These are phyloP conservation scores for Trifolium repens DNA, from an alignment of 306 rosid species.

Conservation along the genomic window DNA sequence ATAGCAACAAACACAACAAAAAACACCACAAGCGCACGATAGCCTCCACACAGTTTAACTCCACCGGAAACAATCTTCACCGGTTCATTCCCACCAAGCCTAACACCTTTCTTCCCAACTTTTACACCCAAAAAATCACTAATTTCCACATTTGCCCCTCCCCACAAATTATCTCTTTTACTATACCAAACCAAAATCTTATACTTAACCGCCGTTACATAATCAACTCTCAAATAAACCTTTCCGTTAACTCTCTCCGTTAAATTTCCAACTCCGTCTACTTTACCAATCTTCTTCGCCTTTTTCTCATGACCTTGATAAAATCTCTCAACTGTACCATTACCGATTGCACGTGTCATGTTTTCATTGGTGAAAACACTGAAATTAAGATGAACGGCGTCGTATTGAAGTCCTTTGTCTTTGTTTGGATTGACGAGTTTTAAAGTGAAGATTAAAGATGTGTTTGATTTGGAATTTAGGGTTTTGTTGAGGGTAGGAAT, in stretches of 20 bases:
- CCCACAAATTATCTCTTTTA: conserved; percentile 53
- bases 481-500: conserved; percentile 72
- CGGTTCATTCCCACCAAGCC: conserved; percentile 51
- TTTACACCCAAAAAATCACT: conserved; percentile 44
- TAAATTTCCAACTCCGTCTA: conserved; percentile 29
- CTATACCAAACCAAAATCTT: conserved; percentile 73
- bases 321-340: conserved; percentile 42
- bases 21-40: conserved; percentile 43
- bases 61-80: conserved; percentile 50
- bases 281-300: conserved; percentile 33
- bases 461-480: conserved; percentile 30
- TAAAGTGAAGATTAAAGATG: conserved; percentile 46
- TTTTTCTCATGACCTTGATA: conserved; percentile 81
- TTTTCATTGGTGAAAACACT: conserved; percentile 12
- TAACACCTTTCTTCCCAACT: conserved; percentile 39
- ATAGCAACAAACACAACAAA: conserved; percentile 1
- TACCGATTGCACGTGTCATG: conserved; percentile 37
- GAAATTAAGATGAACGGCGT: conserved; percentile 51
- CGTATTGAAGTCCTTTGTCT: conserved; percentile 76
- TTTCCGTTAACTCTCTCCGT: conserved; percentile 31
- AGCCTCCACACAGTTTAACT: conserved; percentile 10
- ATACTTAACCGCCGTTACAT: conserved; percentile 69
- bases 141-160: conserved; percentile 62
- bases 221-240: conserved; percentile 55
- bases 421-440: conserved; percentile 61